These are phyloP conservation scores for Kodamaea sagamina DNA, from an alignment of 805 yeast species.

Conservation along the genomic window DNA sequence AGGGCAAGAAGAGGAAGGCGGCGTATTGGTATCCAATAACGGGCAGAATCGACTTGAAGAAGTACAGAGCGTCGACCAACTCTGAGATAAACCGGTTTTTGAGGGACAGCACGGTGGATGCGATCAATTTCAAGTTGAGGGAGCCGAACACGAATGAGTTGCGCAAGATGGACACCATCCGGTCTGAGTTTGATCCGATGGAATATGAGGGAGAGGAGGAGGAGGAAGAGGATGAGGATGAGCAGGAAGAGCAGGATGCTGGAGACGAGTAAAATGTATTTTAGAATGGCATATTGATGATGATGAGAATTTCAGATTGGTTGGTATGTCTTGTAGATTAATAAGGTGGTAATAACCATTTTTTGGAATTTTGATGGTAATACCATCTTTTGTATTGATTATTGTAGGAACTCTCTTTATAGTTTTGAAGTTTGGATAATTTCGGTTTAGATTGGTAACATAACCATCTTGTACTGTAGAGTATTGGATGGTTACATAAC, in stretches of 20 bases:
- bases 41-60: conserved; percentile 78
- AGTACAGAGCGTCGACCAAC: conserved; percentile 72
- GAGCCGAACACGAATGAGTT: conserved; percentile 74
- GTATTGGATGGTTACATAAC: no score
- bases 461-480: no score
- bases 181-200: conserved; percentile 78
- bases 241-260: conserved; percentile 25
- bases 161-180: conserved; percentile 61
- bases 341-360: no score
- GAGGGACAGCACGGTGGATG: conserved; percentile 59
- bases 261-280: conserved; percentile 25
- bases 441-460: no score
- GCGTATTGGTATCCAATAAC: conserved; percentile 78
- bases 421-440: no score
- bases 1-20: conserved; percentile 47
- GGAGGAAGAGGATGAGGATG: conserved; percentile 44
- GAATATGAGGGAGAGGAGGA: conserved; percentile 69
- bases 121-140: conserved; percentile 60
- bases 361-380: no score
- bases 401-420: no score
- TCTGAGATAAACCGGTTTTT: conserved; percentile 55
- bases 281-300: no score
- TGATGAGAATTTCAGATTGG: no score
- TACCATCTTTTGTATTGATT: no score
- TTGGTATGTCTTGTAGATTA: no score